Conservation (phyloP, 2,329 filamentous ascomycete species). For the Akanthomyces dipterigenus region DNA sequence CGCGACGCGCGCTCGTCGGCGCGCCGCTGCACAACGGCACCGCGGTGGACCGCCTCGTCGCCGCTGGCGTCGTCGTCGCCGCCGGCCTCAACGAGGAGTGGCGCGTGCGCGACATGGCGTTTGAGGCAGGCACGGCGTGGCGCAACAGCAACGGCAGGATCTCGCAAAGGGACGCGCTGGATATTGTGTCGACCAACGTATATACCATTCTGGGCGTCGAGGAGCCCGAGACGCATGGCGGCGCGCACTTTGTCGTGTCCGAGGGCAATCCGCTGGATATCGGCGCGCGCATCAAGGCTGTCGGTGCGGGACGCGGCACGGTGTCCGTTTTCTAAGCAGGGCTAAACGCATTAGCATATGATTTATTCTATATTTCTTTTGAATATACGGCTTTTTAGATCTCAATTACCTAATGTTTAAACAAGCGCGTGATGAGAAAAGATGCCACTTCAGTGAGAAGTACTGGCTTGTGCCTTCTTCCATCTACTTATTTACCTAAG, state of each 20-base stretch:
- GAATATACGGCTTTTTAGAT: not conserved
- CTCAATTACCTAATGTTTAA: too few relatives aligned
- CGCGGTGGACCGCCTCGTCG: slow-evolving; percentile 48
- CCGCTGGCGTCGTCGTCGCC: slow-evolving; percentile 51
- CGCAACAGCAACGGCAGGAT: slow-evolving; percentile 49
- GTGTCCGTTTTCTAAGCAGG: slow-evolving; percentile 28
- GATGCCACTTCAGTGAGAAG: too few relatives aligned
- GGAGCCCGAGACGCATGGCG: slow-evolving; percentile 20
- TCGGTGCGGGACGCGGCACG: slow-evolving; percentile 30
- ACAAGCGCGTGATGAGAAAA: too few relatives aligned
- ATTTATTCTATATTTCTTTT: not conserved
- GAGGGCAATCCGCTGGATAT: slow-evolving; percentile 59
- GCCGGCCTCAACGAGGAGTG: slow-evolving; percentile 57
- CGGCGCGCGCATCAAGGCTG: slow-evolving; percentile 46
- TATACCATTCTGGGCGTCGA: slow-evolving; percentile 50
- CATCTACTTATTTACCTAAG: too few relatives aligned
- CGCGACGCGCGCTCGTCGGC: slow-evolving; percentile 54
- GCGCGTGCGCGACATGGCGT: slow-evolving; percentile 51
- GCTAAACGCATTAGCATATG: too few relatives aligned
- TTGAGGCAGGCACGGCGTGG: slow-evolving; percentile 54
- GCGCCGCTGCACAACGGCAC: slow-evolving; percentile 62
- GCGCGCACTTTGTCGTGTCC: slow-evolving; percentile 52
- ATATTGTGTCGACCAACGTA: slow-evolving; percentile 50
- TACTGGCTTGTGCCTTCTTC: too few relatives aligned
- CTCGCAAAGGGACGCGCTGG: slow-evolving; percentile 47